A percentile compares a stretch with the other conserved stretches of the same genome.
phyloP scores from a whole-genome alignment of 1,284 basidiomycete genomes.

The Apiotrichum laibachii region DNA sequence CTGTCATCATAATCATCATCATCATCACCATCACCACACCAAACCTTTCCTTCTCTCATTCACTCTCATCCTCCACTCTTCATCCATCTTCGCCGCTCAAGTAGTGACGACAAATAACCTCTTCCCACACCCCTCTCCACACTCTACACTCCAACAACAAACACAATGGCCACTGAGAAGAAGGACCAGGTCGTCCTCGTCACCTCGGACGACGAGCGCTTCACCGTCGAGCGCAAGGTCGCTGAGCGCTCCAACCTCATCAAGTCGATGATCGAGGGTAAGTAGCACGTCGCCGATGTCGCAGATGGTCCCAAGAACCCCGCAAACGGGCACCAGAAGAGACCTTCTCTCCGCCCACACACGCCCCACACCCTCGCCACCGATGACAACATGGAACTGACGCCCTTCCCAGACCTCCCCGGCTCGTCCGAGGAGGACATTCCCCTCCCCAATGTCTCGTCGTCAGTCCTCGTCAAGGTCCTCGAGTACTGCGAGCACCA shows the following conservation, averaged over 20 bases:
- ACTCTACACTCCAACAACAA: neutral
- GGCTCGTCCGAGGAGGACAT: constrained; percentile 85
- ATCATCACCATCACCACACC: neutral
- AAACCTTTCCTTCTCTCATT: neutral
- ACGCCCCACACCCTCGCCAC: too few species aligned
- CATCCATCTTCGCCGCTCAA: neutral
- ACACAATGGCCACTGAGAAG: constrained; percentile 27
- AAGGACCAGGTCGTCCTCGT: constrained; percentile 41
- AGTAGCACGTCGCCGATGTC: constrained; percentile 23
- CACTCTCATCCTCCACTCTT: neutral
- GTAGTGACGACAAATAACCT: neutral
- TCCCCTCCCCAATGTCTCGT: constrained; percentile 94
- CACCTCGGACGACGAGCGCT: constrained; percentile 92
- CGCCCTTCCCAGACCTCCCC: constrained; percentile 68
- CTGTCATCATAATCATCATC: neutral
- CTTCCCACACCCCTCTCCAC: neutral
- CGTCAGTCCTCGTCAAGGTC: constrained; percentile 96
- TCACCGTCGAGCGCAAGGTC: constrained; percentile 89
- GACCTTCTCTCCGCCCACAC: too few species aligned
- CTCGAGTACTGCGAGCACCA: constrained; percentile 99
- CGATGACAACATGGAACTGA: too few species aligned
- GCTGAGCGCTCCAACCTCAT: constrained; percentile 94
- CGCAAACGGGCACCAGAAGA: too few species aligned
- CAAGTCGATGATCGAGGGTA: constrained; percentile 99
- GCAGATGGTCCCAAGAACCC: too few species aligned